Percentiles rank a stretch among this genome's conserved stretches.
Conservation (phyloP, 1,139 yeast species). For the Kodamaea anthophila region DNA sequence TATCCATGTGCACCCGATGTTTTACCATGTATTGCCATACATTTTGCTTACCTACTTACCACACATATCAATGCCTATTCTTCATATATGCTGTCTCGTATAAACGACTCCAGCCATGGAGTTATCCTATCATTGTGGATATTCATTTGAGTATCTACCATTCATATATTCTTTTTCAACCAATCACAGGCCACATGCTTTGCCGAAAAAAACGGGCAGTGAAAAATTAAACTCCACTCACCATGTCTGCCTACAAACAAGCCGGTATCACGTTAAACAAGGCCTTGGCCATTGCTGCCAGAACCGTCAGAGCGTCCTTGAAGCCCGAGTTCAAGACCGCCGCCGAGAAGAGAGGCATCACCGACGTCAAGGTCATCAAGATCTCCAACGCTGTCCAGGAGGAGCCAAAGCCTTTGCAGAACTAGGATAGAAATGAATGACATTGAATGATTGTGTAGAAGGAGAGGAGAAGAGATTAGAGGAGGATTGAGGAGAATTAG, state of each 20-base stretch:
- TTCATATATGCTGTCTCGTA: too few species aligned
- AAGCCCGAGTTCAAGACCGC: slow-evolving; percentile 79
- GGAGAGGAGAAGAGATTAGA: neutral
- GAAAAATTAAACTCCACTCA: slow-evolving; percentile 8
- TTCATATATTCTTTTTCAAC: too few species aligned
- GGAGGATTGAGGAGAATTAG: neutral
- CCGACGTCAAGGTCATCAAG: slow-evolving; percentile 73
- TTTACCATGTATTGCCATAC: too few species aligned
- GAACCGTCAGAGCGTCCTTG: slow-evolving; percentile 80
- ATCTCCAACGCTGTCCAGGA: slow-evolving; percentile 59
- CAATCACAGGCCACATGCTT: too few species aligned
- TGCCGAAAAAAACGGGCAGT: neutral
- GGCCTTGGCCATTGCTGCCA: slow-evolving; percentile 88
- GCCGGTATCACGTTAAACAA: slow-evolving; percentile 86
- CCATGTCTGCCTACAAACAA: slow-evolving; percentile 76
- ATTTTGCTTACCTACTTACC: too few species aligned
- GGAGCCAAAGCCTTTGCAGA: slow-evolving; percentile 32
- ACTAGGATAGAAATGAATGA: slow-evolving; percentile 10
- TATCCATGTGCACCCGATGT: too few species aligned
- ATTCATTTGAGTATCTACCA: too few species aligned
- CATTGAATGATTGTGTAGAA: neutral
- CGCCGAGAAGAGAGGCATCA: slow-evolving; percentile 66
- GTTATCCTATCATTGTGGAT: too few species aligned
- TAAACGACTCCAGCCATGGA: too few species aligned
- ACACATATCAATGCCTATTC: too few species aligned